Conservation (phyloP, 768 basidiomycete species). For the Russula vinacea region DNA sequence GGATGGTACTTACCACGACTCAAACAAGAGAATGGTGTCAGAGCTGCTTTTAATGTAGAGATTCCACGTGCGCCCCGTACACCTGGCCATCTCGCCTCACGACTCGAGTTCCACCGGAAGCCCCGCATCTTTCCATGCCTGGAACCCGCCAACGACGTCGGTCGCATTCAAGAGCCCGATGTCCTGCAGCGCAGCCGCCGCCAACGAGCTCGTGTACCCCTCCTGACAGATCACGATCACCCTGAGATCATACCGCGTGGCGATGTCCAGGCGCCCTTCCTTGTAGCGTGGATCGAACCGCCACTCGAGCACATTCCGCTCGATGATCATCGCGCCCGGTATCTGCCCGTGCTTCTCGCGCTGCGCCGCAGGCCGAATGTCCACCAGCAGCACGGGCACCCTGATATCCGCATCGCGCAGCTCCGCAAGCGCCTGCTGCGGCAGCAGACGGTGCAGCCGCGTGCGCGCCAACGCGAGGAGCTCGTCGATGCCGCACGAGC, state of each 20-base stretch:
- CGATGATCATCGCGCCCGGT: conserved; percentile 66
- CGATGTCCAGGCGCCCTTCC: conserved; percentile 57
- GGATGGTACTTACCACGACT: conserved; percentile 10
- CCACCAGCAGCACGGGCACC: conserved; percentile 70
- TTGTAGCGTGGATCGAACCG: conserved; percentile 65
- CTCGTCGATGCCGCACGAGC: conserved; percentile 56
- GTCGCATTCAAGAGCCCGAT: conserved; percentile 72
- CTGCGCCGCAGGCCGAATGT: conserved; percentile 66
- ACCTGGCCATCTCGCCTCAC: not conserved
- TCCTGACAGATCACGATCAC: conserved; percentile 76
- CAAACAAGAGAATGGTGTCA: conserved; percentile 1
- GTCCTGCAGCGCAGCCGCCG: conserved; percentile 64
- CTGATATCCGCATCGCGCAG: conserved; percentile 46
- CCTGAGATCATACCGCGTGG: conserved; percentile 69
- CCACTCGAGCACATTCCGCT: conserved; percentile 78
- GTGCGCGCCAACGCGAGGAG: conserved; percentile 59
- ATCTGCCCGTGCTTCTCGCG: conserved; percentile 58
- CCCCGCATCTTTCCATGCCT: conserved; percentile 66
- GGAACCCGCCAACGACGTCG: conserved; percentile 71
- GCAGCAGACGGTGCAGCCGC: conserved; percentile 59
- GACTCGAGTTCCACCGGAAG: conserved; percentile 44
- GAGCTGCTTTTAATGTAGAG: not conserved
- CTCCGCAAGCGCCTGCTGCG: conserved; percentile 58
- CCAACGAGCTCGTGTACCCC: conserved; percentile 68
- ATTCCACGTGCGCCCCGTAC: not conserved